Percentiles rank a stretch among this genome's conserved stretches.
phyloP scores from a whole-genome alignment of 257 asterid species.

The Solanum arcanum region DNA sequence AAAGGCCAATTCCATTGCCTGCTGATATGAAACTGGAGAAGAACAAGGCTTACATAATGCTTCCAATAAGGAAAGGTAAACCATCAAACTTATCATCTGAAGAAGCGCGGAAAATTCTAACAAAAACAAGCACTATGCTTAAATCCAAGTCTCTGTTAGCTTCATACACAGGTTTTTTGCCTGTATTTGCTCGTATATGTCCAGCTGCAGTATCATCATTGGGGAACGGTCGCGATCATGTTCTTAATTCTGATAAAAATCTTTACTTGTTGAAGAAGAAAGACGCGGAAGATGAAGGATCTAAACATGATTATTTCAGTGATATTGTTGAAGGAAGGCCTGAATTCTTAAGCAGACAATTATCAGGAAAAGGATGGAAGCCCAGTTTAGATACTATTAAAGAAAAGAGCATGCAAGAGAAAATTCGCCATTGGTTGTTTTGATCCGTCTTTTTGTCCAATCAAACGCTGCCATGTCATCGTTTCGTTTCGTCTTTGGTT shows the following conservation, averaged over 20 bases:
- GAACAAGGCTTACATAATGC: conserved; percentile 51
- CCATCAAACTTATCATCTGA: conserved; percentile 33
- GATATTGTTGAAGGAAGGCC: conserved; percentile 66
- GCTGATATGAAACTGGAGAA: conserved; percentile 58
- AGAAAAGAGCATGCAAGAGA: conserved; percentile 42
- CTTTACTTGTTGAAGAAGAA: background rate
- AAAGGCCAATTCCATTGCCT: conserved; percentile 46
- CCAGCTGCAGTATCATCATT: background rate
- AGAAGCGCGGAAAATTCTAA: conserved; percentile 33
- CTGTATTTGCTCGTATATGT: conserved; percentile 48
- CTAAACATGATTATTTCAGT: conserved; percentile 17
- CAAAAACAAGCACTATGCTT: conserved; percentile 16
- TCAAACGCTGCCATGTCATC: background rate
- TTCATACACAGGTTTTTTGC: conserved; percentile 34
- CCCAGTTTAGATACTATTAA: conserved; percentile 79
- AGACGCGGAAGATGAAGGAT: background rate
- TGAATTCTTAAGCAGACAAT: conserved; percentile 48
- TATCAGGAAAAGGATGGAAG: conserved; percentile 87
- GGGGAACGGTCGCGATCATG: background rate
- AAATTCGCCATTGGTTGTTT: conserved; percentile 47
- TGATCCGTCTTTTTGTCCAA: background rate
- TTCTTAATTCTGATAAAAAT: background rate
- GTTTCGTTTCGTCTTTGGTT: background rate
- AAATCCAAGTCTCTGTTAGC: conserved; percentile 36
- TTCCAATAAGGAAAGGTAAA: conserved; percentile 48